Base-by-base conservation (phyloP, 768 basidiomycete genomes). In the Boletus reticuloceps region DNA sequence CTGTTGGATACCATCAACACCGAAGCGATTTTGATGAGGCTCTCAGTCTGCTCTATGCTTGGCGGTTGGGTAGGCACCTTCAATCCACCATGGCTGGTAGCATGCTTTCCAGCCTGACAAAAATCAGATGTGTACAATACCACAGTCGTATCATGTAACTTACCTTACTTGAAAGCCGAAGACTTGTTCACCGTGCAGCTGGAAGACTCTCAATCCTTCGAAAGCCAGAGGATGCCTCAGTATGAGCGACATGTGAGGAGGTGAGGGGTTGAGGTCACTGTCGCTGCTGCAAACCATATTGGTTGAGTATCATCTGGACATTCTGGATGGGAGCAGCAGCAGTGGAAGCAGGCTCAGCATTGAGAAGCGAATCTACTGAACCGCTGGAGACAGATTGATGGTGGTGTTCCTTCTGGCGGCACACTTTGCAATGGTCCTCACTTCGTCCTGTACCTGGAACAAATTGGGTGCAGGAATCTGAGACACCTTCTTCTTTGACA, bases 1-100 rank as follows among this genome's bases (percentile, higher is more conserved):
- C 56, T 44, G 6, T 50, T 8, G 8, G 52, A 52, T 19, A 53
- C 40, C 52, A 58, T 58, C 37, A 54, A 17, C 0, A 58, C 25
- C 4, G 14, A 14, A 5, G 52, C 44, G 16, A 58, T 50, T 42
- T 50, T 58, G 22, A 58, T 22, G 2, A n/a, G 50, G 32, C 25
- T 34, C 16, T 56, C 51, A 25, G 25, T 25, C 25, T 25, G 25
- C 25, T 25, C 25, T 25, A 5, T 4, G 4, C 6, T 25, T 25
- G 25, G 25, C 6, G 25, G 25, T 25, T 25, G 25, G 25, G 25
- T 25, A 25, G 25, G 25, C 4, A 25, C 6, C 25, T 25, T 25
- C 4, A 5, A 25, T 25, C 25, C 25, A 5, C 25, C 25, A 25
- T 4, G 25, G 25, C 37, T 51, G 49, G 12, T 19, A 29, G 41